These are phyloP conservation scores for Fragaria nilgerrensis DNA, from an alignment of 306 rosid species.

Conservation along the genomic window DNA sequence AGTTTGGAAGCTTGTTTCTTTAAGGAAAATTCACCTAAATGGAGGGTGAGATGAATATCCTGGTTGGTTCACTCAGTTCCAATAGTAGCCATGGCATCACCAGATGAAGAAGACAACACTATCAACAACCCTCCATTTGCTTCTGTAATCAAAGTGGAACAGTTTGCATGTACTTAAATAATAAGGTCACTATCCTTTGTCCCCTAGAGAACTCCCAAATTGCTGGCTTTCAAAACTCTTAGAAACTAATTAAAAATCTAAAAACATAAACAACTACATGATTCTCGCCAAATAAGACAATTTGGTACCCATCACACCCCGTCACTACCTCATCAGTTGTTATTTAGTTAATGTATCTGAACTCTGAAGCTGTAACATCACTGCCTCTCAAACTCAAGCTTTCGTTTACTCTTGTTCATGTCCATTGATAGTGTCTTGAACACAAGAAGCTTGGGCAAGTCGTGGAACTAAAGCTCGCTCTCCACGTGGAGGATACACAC, in stretches of 20 bases:
- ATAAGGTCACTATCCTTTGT: slow-evolving; percentile 15
- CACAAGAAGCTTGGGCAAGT: slow-evolving; percentile 5
- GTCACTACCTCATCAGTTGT: neutral
- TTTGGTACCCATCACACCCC: neutral
- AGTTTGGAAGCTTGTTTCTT: neutral
- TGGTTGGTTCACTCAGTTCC: neutral
- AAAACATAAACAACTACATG: slow-evolving; percentile 19
- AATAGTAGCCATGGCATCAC: neutral
- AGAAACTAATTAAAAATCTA: slow-evolving; percentile 5
- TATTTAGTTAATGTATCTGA: neutral
- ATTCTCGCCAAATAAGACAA: slow-evolving; percentile 32
- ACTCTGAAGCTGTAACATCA: slow-evolving; percentile 28
- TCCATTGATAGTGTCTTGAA: neutral
- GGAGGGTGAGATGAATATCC: neutral
- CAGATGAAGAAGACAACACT: slow-evolving; percentile 25
- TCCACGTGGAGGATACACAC: slow-evolving; percentile 18
- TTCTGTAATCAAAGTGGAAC: slow-evolving; percentile 15
- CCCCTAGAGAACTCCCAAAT: neutral
- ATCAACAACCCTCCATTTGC: slow-evolving; percentile 32
- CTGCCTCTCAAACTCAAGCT: slow-evolving; percentile 12
- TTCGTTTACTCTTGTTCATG: neutral
- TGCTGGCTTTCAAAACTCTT: slow-evolving; percentile 13
- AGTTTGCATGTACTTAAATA: slow-evolving; percentile 25
- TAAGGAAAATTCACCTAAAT: neutral
- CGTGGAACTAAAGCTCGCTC: neutral